Percentiles rank a stretch among this genome's conserved stretches.
These are phyloP conservation scores for Fusarium palustre DNA, from an alignment of 2,329 filamentous ascomycete species.

Conservation along the genomic window DNA sequence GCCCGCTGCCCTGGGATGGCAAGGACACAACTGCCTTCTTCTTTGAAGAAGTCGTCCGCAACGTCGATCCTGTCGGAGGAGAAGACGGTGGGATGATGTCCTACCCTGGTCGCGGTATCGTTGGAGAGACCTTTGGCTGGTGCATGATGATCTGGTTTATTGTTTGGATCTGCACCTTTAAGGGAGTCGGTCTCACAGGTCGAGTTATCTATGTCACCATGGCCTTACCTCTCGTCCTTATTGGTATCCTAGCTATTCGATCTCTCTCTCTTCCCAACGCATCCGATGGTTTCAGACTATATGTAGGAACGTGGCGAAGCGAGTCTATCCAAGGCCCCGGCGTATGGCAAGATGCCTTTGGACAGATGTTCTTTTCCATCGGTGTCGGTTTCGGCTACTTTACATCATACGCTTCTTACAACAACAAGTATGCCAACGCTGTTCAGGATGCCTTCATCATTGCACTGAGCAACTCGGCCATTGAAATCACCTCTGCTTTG, in stretches of 20 bases:
- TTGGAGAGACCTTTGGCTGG: slow-evolving; percentile 67
- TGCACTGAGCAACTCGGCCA: slow-evolving; percentile 63
- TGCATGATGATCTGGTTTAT: slow-evolving; percentile 66
- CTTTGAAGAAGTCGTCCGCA: slow-evolving; percentile 52
- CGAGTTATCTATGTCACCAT: slow-evolving; percentile 68
- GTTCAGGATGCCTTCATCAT: slow-evolving; percentile 67
- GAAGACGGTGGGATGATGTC: slow-evolving; percentile 2
- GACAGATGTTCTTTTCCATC: slow-evolving; percentile 56
- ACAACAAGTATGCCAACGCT: slow-evolving; percentile 61
- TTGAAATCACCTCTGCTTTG: slow-evolving; percentile 60
- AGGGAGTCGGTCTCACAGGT: slow-evolving; percentile 65
- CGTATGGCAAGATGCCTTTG: slow-evolving; percentile 65
- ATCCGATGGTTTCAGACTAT: slow-evolving; percentile 59
- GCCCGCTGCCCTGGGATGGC: slow-evolving; percentile 63
- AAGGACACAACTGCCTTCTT: neutral
- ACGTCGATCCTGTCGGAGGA: neutral
- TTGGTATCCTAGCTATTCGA: slow-evolving; percentile 63
- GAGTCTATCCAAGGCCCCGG: slow-evolving; percentile 52
- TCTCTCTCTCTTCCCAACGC: slow-evolving; percentile 64
- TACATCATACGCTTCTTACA: slow-evolving; percentile 67
- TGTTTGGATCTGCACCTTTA: slow-evolving; percentile 68
- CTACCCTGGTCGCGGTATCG: slow-evolving; percentile 58
- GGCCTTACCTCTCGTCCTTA: slow-evolving; percentile 65
- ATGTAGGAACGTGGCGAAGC: slow-evolving; percentile 55
- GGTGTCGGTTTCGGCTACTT: slow-evolving; percentile 68